Percentiles rank a stretch among this genome's conserved stretches.
phyloP scores from a whole-genome alignment of 2,329 filamentous ascomycete species.

The Fusarium oligoseptatum region DNA sequence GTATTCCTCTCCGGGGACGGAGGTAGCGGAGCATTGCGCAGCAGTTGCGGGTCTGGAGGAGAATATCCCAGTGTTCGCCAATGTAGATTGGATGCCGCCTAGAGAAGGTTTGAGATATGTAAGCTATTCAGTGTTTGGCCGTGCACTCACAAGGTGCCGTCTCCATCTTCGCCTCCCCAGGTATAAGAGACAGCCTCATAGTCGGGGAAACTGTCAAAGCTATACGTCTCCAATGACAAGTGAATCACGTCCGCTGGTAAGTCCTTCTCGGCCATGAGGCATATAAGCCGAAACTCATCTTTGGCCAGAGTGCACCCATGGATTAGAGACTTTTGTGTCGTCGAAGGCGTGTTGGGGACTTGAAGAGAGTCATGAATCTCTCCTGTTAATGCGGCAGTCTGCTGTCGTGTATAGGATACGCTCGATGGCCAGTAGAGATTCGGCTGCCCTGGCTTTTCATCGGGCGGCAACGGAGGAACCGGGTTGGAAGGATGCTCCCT shows the following conservation, averaged over 20 bases:
- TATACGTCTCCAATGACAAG: neutral
- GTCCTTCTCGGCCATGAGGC: neutral
- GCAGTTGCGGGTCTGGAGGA: neutral
- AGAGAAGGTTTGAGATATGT: neutral
- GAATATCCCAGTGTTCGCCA: neutral
- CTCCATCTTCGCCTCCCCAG: neutral
- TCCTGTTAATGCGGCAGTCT: neutral
- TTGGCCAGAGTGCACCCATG: neutral
- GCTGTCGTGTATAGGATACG: neutral
- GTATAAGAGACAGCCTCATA: neutral
- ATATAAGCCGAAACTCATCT: neutral
- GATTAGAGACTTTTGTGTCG: neutral
- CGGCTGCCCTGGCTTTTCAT: neutral
- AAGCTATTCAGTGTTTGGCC: rapidly evolving
- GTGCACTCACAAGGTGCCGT: neutral
- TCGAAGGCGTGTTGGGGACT: rapidly evolving
- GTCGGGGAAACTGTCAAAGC: neutral
- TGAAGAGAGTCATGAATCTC: neutral
- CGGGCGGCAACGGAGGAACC: neutral
- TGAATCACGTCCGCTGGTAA: neutral
- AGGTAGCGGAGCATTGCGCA: neutral
- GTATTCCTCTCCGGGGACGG: neutral
- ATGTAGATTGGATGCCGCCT: neutral
- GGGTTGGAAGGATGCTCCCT: neutral
- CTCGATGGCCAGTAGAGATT: neutral